These are phyloP conservation scores for Gleditsia sinensis DNA, from an alignment of 306 rosid species.

Conservation along the genomic window DNA sequence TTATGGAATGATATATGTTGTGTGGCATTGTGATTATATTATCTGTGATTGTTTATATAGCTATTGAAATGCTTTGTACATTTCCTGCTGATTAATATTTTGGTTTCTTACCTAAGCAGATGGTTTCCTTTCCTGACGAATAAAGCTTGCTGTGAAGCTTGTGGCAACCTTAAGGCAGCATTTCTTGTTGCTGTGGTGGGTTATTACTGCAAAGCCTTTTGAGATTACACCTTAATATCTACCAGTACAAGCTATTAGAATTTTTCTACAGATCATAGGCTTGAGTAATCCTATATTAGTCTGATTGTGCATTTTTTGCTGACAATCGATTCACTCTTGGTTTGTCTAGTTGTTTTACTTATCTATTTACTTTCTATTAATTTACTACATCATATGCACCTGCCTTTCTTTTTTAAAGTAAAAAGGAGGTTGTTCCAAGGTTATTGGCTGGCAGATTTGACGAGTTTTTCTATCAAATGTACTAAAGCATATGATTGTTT, in stretches of 20 bases:
- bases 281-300: constrained; percentile 19
- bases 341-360: neutral
- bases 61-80: constrained; percentile 1
- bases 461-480: constrained; percentile 10
- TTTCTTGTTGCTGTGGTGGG: constrained; percentile 97
- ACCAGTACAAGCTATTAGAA: constrained; percentile 1
- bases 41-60: neutral
- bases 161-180: constrained; percentile 99
- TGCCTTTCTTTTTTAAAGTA: constrained; percentile 7
- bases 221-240: constrained; percentile 16
- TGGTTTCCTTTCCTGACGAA: constrained; percentile 94
- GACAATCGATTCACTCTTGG: neutral
- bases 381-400: neutral
- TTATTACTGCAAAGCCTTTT: constrained; percentile 34
- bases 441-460: constrained; percentile 21
- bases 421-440: neutral
- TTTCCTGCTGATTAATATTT: constrained; percentile 32
- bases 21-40: neutral
- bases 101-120: constrained; percentile 49
- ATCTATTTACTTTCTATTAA: neutral
- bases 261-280: constrained; percentile 6
- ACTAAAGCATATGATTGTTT: neutral
- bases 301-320: neutral
- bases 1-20: constrained; percentile 8
- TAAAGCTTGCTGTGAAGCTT: constrained; percentile 96